Evolutionary conservation across 108 stramenopile genomes (phyloP).

Genomic region (Cyclostephanos tholiformis): DNA sequence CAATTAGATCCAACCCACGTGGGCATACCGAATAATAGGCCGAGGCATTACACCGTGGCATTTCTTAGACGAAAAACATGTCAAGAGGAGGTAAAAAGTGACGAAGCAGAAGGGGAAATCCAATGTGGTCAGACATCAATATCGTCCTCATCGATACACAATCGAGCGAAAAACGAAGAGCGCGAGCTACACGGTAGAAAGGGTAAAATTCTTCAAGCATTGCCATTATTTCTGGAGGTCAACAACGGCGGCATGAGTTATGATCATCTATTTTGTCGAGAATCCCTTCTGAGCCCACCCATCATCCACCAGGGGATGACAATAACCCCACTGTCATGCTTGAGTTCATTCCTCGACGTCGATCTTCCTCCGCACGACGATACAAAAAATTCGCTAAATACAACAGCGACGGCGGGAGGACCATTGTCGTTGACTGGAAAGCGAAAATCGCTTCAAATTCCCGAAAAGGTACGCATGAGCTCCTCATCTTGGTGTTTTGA

Average conservation of each 20-base stretch:
- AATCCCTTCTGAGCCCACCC: slow-evolving; percentile 22
- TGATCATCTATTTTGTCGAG: slow-evolving; percentile 22
- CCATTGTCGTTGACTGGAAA: not conserved
- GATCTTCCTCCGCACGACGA: slow-evolving; percentile 8
- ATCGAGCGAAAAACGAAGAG: not conserved
- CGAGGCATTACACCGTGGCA: slow-evolving; percentile 70
- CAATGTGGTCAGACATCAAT: not conserved
- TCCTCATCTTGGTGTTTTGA: slow-evolving; percentile 90
- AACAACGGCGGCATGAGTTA: slow-evolving; percentile 5
- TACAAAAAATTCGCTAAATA: not conserved
- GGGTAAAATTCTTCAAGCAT: not conserved
- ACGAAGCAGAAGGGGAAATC: not conserved
- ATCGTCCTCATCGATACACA: too few species aligned
- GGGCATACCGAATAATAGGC: slow-evolving; percentile 88
- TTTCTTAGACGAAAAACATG: slow-evolving; percentile 16
- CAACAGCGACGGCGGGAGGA: not conserved
- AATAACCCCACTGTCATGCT: slow-evolving; percentile 4
- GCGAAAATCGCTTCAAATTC: slow-evolving; percentile 50
- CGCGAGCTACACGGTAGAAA: not conserved
- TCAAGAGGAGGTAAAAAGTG: not conserved
- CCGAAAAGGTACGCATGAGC: slow-evolving; percentile 50
- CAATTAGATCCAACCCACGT: slow-evolving; percentile 81
- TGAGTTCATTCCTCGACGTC: slow-evolving; percentile 35
- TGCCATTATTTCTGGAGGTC: not conserved
- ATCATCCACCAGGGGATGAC: slow-evolving; percentile 17